These are phyloP conservation scores for Diaporthe sp. DNA, from an alignment of 2,329 filamentous ascomycete species.

Conservation along the genomic window DNA sequence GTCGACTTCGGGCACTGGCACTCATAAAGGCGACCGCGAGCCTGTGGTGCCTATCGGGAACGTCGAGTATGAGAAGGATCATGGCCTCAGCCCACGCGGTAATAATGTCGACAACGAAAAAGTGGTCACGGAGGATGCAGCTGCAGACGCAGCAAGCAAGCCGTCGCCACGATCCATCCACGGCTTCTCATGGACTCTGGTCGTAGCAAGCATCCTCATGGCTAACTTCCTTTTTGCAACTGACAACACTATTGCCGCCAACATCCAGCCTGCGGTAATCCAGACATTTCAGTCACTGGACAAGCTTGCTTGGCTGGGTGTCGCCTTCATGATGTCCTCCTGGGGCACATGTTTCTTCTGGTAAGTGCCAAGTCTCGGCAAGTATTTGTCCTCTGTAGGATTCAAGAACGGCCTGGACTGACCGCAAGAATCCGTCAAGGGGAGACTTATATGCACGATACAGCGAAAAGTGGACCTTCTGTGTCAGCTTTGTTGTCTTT, in stretches of 20 bases:
- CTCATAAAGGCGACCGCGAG: not conserved
- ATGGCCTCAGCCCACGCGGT: not conserved
- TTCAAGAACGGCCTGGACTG: not conserved
- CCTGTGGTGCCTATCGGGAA: not conserved
- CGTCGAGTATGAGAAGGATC: not conserved
- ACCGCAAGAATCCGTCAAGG: not conserved
- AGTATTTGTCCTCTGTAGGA: not conserved
- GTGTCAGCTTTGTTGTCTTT: not conserved
- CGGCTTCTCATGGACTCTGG: not conserved
- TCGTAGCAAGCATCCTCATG: not conserved
- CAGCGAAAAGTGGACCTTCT: not conserved
- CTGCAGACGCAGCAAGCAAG: not conserved
- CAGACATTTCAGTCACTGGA: not conserved
- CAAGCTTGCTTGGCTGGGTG: not conserved
- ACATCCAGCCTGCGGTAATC: not conserved
- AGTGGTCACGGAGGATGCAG: not conserved
- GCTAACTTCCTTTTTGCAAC: not conserved
- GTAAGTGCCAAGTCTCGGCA: not conserved
- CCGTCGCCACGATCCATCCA: not conserved
- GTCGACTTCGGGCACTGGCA: not conserved
- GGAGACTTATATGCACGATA: not conserved
- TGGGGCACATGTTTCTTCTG: not conserved
- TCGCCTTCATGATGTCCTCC: not conserved
- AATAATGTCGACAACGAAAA: not conserved
- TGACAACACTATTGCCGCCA: not conserved